Evolutionary conservation across 1,284 basidiomycete genomes (phyloP), one percentile per base, ranked within the genome.

Genomic region (Vanrija humicola): DNA sequence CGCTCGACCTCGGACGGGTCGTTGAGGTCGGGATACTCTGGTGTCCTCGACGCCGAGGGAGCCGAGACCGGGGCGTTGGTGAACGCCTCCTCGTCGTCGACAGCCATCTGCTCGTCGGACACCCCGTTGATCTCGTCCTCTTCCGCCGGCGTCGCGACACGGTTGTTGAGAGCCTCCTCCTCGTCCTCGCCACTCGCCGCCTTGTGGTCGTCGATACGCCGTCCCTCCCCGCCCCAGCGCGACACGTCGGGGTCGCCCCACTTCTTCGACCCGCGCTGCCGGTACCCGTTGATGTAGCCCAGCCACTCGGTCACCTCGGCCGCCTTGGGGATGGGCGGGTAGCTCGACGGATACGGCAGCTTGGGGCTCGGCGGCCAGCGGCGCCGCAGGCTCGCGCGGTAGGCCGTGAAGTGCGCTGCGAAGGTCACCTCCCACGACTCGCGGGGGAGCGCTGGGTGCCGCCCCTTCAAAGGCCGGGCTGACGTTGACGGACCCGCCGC

Each of bases 341-440:
- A 64, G 40, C 61, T 42, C 6, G 46, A 15, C 12, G 61, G 58
- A 28, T 61, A 64, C 3, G 62, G 38, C 14, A 59, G 49, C 1
- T 9, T 43, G 8, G 51, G 38, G 2, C 48, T 40, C 1, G 61
- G 59, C 18, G 60, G 60, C 50, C 62, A 55, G 48, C 46, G 46
- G n/a, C 29, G 25, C 23, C 51, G 59, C 21, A 62, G 16, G 42
- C 47, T n/a, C 50, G 19, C 43, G 8, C 44, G 44, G 50, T 61
- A 61, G 18, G 59, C 59, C 14, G 43, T 48, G 47, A 68, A 73
- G 59, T 73, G 70, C 26, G 52, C 54, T 8, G 62, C 64, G 48
- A 68, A 70, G 5, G 63, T 52, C 1, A 58, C 56, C 21, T 57
- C 54, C 70, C 70, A 73, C 9, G 64, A 64, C 28, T 67, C 65